Base-by-base conservation (phyloP, 1,284 basidiomycete species). In the Puccinia coronata region DNA sequence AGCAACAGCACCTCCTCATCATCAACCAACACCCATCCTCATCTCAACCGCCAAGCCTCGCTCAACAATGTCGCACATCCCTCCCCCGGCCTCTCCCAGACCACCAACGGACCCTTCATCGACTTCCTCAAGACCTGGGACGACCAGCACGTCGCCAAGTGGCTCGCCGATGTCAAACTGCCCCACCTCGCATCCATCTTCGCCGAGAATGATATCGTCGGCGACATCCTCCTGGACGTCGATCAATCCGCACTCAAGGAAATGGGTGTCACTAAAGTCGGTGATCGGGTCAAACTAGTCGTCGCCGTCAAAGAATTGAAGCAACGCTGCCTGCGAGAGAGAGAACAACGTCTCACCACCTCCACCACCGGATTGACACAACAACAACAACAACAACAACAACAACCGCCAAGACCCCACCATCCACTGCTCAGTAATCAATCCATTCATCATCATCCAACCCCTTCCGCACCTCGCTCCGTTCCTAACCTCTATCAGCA, bases 221-320 rank as follows among this genome's bases (percentile, higher is more conserved):
- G 95, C 12, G 92, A 93, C 85, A 91, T 97, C 51, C 86, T 98
- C 9, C 89, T 97, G 73, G 95, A 98, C 84, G 88, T 98, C 53
- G 95, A 97, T 84, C 92, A 94, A 87, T 87, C 88, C 5, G 92
- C 91, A 1, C 87, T 98, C 65, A 93, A 92, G 86, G 95, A 97
- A 87, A 93, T 97, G 90, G 92, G 92, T 41, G 90, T 98, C 41
- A 85, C 88, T 65, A 94, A 92, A 86, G 92, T 98, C 59, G 96
- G 96, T 6, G 95, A 98, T 86, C 88, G 94, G 73, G 91, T 97
- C 23, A 90, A 93, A 84, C 92, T 98, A 74, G 85, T 93, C 23
- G 92, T 91, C 80, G 95, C 91, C 0, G 92, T 98, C 82, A 95
- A 94, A 85, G 87, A 88, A 12, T 88, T 98, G 8, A 88, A 94